Percentiles rank a stretch among this genome's conserved stretches.
Conservation (phyloP, 805 yeast genomes). For the Teunomyces funiuensis region DNA sequence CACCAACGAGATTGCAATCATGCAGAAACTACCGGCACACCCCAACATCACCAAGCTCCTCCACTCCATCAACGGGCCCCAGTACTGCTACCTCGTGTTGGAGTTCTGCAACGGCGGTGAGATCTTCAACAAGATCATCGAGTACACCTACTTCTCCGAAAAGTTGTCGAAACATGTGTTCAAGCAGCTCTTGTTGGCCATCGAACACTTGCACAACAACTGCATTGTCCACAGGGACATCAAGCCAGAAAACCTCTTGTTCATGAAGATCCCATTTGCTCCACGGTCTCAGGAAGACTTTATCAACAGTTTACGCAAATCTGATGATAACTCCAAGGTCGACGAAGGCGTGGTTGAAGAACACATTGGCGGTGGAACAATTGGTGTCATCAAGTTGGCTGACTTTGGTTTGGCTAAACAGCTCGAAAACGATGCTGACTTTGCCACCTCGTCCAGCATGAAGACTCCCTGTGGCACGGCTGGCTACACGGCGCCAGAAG, state of each 20-base stretch:
- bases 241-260: slow-evolving; percentile 76
- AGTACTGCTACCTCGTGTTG: slow-evolving; percentile 60
- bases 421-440: slow-evolving; percentile 23
- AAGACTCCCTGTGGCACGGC: slow-evolving; percentile 78
- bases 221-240: slow-evolving; percentile 79
- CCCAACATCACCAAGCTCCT: slow-evolving; percentile 58
- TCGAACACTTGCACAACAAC: slow-evolving; percentile 64
- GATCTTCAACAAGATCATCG: slow-evolving; percentile 75
- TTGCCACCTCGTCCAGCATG: slow-evolving; percentile 26
- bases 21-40: slow-evolving; percentile 51
- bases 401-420: slow-evolving; percentile 71
- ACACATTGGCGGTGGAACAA: slow-evolving; percentile 60
- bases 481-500: slow-evolving; percentile 76
- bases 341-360: slow-evolving; percentile 61
- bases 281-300: slow-evolving; percentile 38
- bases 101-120: slow-evolving; percentile 80
- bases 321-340: slow-evolving; percentile 58
- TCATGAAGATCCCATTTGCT: slow-evolving; percentile 51
- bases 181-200: slow-evolving; percentile 66
- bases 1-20: slow-evolving; percentile 69
- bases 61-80: slow-evolving; percentile 51
- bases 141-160: slow-evolving; percentile 74
- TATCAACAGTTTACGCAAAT: slow-evolving; percentile 35
- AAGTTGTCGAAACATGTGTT: slow-evolving; percentile 72
- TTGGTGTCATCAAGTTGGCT: slow-evolving; percentile 64